phyloP scores from a whole-genome alignment of 2,329 filamentous ascomycete species.

The Nothophoma quercina region DNA sequence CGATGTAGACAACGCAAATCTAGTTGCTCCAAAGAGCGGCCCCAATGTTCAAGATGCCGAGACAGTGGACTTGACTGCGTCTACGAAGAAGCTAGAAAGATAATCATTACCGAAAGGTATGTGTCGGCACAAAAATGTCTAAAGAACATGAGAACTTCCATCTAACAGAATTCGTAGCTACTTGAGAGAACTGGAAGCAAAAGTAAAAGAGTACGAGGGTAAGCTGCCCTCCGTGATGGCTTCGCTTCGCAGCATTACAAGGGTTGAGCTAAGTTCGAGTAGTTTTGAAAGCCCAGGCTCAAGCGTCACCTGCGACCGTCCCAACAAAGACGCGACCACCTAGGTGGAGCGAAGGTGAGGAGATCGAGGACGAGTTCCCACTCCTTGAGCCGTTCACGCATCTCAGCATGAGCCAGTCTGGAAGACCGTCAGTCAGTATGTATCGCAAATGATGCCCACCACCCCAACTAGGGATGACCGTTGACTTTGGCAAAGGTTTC shows the following conservation, averaged over 20 bases:
- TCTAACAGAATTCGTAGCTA: conserved; percentile 1
- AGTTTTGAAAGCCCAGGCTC: background rate
- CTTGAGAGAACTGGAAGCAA: conserved; percentile 3
- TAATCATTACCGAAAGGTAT: conserved; percentile 5
- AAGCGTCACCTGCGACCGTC: background rate
- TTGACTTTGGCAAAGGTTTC: conserved; percentile 1
- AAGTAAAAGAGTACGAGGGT: background rate
- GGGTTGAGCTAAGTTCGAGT: background rate
- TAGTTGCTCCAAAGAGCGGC: conserved; percentile 7
- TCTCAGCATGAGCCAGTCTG: conserved; percentile 3
- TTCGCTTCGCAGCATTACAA: background rate
- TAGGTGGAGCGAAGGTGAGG: background rate
- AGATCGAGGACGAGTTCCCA: conserved; percentile 7
- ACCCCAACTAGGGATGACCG: background rate
- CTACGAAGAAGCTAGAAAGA: conserved; percentile 5
- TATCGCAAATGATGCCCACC: background rate
- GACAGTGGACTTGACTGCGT: conserved; percentile 7
- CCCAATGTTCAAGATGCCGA: conserved; percentile 8
- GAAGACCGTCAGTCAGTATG: conserved; percentile 7
- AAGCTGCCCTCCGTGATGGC: background rate
- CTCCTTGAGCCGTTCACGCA: conserved; percentile 8
- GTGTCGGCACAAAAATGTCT: background rate
- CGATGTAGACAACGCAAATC: conserved; percentile 7
- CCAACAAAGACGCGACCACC: background rate
- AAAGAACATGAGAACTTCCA: background rate